These are phyloP conservation scores for Globisporangium yorkense DNA, from an alignment of 352 stramenopile species.

Conservation along the genomic window DNA sequence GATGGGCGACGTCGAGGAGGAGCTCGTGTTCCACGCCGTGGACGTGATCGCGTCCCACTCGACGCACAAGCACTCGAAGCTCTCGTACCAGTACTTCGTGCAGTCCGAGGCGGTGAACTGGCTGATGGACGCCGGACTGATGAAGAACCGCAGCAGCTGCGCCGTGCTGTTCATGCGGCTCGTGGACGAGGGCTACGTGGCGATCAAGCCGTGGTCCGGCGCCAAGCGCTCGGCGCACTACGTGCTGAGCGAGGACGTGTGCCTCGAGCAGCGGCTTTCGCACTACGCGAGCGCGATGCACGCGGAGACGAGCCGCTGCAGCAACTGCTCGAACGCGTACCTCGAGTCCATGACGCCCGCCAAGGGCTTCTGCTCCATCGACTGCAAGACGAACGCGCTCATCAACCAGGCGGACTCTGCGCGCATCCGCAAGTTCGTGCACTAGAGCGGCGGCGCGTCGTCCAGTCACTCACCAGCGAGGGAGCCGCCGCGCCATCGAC, in stretches of 20 bases:
- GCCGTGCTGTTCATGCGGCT: constrained; percentile 55
- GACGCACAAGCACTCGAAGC: constrained; percentile 59
- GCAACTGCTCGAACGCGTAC: constrained; percentile 73
- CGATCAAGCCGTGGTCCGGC: constrained; percentile 47
- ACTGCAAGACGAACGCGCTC: constrained; percentile 83
- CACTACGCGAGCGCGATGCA: constrained; percentile 64
- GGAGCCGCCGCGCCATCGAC: not conserved
- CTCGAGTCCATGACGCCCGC: constrained; percentile 52
- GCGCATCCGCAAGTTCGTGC: constrained; percentile 47
- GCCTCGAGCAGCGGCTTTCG: constrained; percentile 45
- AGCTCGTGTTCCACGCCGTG: constrained; percentile 50
- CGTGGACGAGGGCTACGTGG: constrained; percentile 67
- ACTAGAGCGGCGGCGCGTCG: constrained; percentile 13
- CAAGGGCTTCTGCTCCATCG: constrained; percentile 80
- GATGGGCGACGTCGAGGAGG: constrained; percentile 45
- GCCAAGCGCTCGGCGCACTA: constrained; percentile 61
- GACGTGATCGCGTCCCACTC: constrained; percentile 66
- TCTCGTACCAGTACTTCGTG: constrained; percentile 83
- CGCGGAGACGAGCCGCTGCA: constrained; percentile 77
- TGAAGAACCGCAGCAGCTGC: constrained; percentile 47
- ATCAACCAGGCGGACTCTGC: constrained; percentile 70
- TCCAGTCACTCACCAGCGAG: not conserved
- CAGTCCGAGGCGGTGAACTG: constrained; percentile 81
- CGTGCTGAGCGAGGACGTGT: constrained; percentile 59
- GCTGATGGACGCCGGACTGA: constrained; percentile 63